phyloP scores from a whole-genome alignment of 176 grass and related monocot genomes.

The Otatea glauca region DNA sequence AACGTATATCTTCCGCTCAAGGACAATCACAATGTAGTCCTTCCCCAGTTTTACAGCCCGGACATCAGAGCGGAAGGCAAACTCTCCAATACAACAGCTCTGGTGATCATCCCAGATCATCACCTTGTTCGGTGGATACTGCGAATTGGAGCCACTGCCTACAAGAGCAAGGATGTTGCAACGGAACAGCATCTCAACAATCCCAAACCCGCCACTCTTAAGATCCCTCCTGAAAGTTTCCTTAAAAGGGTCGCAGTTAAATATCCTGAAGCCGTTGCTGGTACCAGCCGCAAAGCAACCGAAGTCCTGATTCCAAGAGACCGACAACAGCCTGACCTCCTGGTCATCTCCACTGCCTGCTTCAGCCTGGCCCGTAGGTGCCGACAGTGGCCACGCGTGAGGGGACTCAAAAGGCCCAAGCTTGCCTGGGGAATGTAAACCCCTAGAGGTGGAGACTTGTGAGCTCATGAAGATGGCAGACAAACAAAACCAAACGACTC shows the following conservation, averaged over 20 bases:
- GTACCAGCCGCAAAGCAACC: constrained; percentile 83
- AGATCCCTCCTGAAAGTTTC: constrained; percentile 93
- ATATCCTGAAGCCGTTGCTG: constrained; percentile 85
- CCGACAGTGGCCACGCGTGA: constrained; percentile 44
- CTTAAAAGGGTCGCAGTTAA: constrained; percentile 78
- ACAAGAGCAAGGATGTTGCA: constrained; percentile 95
- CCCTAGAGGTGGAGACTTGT: constrained; percentile 57
- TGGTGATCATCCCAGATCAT: constrained; percentile 96
- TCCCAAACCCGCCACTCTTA: constrained; percentile 80
- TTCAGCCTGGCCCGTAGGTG: constrained; percentile 47
- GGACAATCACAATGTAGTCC: constrained; percentile 84
- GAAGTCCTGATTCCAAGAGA: constrained; percentile 91
- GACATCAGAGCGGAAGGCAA: constrained; percentile 78
- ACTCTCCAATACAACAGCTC: constrained; percentile 83
- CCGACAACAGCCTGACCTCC: constrained; percentile 67
- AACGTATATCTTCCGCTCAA: constrained; percentile 88
- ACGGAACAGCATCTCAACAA: constrained; percentile 91
- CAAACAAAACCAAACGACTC: neutral
- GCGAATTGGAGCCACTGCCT: constrained; percentile 65
- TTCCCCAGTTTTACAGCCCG: constrained; percentile 67
- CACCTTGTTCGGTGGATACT: constrained; percentile 87
- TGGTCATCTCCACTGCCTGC: constrained; percentile 42
- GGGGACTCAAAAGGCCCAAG: constrained; percentile 51
- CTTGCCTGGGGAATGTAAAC: constrained; percentile 42
- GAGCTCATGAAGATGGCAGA: constrained; percentile 56